Conservation (phyloP, 495 filamentous ascomycete species). For the Astrocystis sublimbata region DNA sequence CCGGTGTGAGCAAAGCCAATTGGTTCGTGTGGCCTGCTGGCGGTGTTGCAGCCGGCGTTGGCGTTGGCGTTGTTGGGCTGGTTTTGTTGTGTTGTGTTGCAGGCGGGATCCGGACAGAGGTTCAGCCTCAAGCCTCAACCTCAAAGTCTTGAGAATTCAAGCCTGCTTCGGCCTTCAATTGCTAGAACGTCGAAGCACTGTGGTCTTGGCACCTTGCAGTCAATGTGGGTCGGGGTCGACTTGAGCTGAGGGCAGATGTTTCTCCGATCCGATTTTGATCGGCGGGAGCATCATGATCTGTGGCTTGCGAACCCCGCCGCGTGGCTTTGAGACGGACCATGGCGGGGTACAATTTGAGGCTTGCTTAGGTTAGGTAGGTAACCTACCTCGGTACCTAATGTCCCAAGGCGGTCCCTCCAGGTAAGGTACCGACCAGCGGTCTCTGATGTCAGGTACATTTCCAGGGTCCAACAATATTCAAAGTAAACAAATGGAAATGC, state of each 20-base stretch:
- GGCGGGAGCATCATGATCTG: too few species aligned
- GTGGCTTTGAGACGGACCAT: too few species aligned
- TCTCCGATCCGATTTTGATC: not conserved
- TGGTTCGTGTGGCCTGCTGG: not conserved
- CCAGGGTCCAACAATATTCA: too few species aligned
- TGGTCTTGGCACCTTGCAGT: not conserved
- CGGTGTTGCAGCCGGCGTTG: not conserved
- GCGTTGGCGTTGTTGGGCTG: too few species aligned
- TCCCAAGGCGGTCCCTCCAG: too few species aligned
- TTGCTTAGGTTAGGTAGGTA: too few species aligned
- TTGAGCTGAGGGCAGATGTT: conserved; percentile 1
- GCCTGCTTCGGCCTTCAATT: not conserved
- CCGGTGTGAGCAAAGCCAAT: not conserved
- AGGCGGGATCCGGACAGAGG: not conserved
- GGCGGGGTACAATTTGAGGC: too few species aligned
- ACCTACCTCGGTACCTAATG: too few species aligned
- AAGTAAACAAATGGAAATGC: too few species aligned
- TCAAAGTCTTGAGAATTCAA: not conserved
- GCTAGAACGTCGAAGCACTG: not conserved
- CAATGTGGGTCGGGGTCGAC: not conserved
- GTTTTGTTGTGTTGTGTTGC: too few species aligned
- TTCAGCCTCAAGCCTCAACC: not conserved
- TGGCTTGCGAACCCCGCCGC: too few species aligned
- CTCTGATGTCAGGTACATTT: not conserved
- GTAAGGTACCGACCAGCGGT: not conserved